A percentile compares a stretch with the other conserved stretches of the same genome.
Evolutionary conservation across 305 asterid species (phyloP).

Genomic region (Plantago coronopus): DNA sequence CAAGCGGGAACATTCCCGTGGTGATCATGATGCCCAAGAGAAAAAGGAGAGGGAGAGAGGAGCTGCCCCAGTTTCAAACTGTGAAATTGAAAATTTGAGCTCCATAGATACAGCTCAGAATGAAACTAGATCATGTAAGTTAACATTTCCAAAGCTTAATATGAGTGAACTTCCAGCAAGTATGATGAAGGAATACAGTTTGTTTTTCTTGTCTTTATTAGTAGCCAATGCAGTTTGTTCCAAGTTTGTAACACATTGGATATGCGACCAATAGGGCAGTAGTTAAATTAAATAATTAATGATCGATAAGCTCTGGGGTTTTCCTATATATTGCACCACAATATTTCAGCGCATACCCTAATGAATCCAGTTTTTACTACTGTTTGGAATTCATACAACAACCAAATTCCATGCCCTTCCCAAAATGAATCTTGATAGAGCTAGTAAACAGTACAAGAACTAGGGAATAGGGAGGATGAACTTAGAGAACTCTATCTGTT

Average conservation of each 20-base stretch:
- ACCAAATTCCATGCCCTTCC: too few species aligned
- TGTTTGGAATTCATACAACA: too few species aligned
- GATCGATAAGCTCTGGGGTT: too few species aligned
- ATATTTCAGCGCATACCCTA: not conserved
- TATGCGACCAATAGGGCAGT: too few species aligned
- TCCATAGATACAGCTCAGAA: not conserved
- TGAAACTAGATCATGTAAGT: too few species aligned
- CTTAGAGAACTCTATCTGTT: too few species aligned
- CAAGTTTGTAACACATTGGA: not conserved
- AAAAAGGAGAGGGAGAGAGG: not conserved
- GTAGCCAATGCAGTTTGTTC: not conserved
- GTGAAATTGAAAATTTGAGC: not conserved
- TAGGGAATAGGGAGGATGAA: too few species aligned
- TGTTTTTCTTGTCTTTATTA: not conserved
- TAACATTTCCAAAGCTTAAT: not conserved
- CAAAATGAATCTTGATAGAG: too few species aligned
- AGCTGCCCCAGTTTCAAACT: not conserved
- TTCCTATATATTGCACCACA: not conserved
- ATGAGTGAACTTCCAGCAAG: not conserved
- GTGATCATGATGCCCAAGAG: constrained; percentile 1
- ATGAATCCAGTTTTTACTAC: too few species aligned
- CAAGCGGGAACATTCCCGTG: constrained; percentile 1
- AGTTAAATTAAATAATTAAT: too few species aligned
- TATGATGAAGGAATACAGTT: not conserved
- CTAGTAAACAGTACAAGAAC: too few species aligned